A percentile compares a stretch with the other conserved stretches of the same genome.
These are phyloP conservation scores for Talaromyces liani DNA, from an alignment of 495 filamentous ascomycete species.

Conservation along the genomic window DNA sequence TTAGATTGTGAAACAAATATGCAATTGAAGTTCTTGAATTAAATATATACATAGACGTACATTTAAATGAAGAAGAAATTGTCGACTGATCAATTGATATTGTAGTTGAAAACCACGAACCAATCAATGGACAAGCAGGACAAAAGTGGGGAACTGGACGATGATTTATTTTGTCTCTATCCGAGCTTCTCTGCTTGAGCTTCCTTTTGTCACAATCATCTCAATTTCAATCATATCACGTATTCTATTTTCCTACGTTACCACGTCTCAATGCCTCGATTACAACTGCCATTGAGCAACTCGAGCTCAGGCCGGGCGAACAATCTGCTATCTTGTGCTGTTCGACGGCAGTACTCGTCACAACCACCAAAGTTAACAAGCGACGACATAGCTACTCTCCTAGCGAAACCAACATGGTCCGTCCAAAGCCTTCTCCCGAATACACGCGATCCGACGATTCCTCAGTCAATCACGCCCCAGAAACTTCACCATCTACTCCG, in stretches of 20 bases:
- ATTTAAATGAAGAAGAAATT: background rate
- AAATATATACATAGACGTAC: background rate
- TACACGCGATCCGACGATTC: background rate
- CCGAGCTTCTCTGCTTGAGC: background rate
- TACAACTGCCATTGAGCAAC: background rate
- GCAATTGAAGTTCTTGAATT: background rate
- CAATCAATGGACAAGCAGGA: background rate
- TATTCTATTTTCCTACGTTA: background rate
- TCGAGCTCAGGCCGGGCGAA: background rate
- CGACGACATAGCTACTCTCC: constrained; percentile 44
- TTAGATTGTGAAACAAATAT: background rate
- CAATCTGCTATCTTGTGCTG: background rate
- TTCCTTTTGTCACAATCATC: background rate
- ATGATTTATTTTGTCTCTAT: background rate
- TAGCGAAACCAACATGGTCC: constrained; percentile 77
- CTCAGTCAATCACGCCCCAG: constrained; percentile 35
- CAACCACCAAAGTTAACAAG: constrained; percentile 4
- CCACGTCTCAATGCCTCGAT: background rate
- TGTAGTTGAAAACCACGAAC: background rate
- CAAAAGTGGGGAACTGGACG: background rate
- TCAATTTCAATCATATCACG: background rate
- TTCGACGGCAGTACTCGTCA: background rate
- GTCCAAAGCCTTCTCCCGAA: constrained; percentile 67
- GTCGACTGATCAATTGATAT: background rate
- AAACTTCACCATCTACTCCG: constrained; percentile 79